Percentiles rank a stretch among this genome's conserved stretches.
Evolutionary conservation across 192 early-diverging fungal genomes (phyloP).

Genomic region (Umbelopsis sp.): DNA sequence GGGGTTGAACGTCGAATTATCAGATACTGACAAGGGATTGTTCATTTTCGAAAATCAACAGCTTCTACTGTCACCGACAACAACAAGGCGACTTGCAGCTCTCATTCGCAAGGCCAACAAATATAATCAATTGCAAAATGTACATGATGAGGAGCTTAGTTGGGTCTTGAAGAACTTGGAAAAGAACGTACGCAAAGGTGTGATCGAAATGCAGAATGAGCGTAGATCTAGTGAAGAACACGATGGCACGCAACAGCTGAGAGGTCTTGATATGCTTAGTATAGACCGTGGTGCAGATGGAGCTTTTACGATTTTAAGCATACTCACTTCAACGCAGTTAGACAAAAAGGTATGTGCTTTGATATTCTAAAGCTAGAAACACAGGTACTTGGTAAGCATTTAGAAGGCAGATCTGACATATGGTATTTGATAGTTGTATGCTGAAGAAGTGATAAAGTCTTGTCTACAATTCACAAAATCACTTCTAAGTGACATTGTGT

Average conservation of each 20-base stretch:
- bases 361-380: not conserved
- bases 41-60: not conserved
- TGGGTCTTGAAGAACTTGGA: not conserved
- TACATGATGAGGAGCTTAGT: not conserved
- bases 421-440: constrained; percentile 5
- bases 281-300: not conserved
- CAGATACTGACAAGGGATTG: not conserved
- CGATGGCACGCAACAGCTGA: not conserved
- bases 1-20: not conserved
- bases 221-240: not conserved
- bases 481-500: constrained; percentile 29
- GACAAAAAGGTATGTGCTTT: constrained; percentile 20
- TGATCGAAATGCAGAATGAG: not conserved
- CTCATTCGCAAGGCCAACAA: constrained; percentile 9
- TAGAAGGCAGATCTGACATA: too few relatives aligned
- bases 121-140: not conserved
- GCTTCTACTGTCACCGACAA: not conserved
- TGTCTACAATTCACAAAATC: constrained; percentile 33
- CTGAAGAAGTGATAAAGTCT: constrained; percentile 20
- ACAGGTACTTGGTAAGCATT: not conserved
- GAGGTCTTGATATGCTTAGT: not conserved
- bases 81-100: not conserved
- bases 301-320: constrained; percentile 4
- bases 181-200: not conserved
- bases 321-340: constrained; percentile 24